Conservation (phyloP, 441 rosid genomes). For the Mallotus japonicus region DNA sequence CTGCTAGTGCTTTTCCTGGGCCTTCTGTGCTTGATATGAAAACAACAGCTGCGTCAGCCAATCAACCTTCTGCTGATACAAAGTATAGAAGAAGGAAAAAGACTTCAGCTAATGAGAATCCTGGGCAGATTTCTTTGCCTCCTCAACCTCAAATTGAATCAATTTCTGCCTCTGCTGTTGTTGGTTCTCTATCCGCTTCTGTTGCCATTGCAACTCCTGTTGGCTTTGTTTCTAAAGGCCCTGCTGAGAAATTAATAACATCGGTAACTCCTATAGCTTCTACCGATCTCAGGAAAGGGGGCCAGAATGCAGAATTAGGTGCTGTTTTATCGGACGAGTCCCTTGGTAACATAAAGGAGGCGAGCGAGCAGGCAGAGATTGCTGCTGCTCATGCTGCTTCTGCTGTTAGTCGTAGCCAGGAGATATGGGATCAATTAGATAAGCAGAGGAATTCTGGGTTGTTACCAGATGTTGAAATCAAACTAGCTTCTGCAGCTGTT, state of each 20-base stretch:
- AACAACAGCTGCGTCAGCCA: constrained; percentile 43
- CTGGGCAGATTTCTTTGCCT: constrained; percentile 41
- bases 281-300: constrained; percentile 38
- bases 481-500: constrained; percentile 76
- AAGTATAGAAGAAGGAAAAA: constrained; percentile 87
- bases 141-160: constrained; percentile 47
- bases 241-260: constrained; percentile 41
- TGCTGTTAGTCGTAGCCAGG: constrained; percentile 68
- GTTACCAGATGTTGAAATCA: constrained; percentile 57
- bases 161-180: constrained; percentile 40
- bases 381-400: constrained; percentile 78
- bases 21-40: constrained; percentile 46
- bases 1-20: constrained; percentile 45
- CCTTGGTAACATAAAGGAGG: constrained; percentile 59
- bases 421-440: constrained; percentile 72
- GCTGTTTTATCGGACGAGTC: constrained; percentile 61
- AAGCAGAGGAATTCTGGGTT: constrained; percentile 56
- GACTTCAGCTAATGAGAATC: constrained; percentile 47
- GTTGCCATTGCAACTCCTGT: constrained; percentile 40
- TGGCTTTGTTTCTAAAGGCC: constrained; percentile 39
- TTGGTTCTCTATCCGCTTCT: constrained; percentile 39
- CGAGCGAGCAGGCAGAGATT: constrained; percentile 77
- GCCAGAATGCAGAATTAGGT: constrained; percentile 39
- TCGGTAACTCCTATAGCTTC: constrained; percentile 41
- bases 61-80: constrained; percentile 50